Conservation (phyloP, 1,284 basidiomycete genomes). For the Puccinia coronata region DNA sequence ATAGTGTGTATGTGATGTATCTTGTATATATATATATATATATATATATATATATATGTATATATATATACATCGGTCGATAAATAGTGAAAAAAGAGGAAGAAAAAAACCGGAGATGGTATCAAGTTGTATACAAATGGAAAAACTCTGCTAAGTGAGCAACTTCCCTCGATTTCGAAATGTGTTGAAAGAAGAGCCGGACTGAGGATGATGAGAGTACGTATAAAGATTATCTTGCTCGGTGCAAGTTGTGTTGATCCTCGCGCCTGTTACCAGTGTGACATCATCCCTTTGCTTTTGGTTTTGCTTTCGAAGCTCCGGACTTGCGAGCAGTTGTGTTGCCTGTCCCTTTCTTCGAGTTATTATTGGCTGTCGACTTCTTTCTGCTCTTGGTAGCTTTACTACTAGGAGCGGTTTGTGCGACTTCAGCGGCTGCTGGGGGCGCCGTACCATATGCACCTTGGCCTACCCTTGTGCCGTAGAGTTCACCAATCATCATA, state of each 20-base stretch:
- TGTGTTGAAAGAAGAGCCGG: neutral
- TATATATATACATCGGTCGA: neutral
- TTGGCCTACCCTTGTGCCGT: slow-evolving; percentile 14
- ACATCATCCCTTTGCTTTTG: slow-evolving; percentile 20
- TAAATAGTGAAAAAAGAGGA: neutral
- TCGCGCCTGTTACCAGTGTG: no score
- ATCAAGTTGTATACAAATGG: slow-evolving; percentile 28
- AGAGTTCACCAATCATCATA: slow-evolving; percentile 38
- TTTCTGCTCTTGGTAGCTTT: slow-evolving; percentile 26
- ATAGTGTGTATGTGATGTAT: neutral
- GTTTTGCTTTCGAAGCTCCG: slow-evolving; percentile 28
- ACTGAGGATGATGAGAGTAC: neutral
- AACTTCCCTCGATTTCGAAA: slow-evolving; percentile 21
- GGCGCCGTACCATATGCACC: slow-evolving; percentile 12
- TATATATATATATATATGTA: neutral
- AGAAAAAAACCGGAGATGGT: neutral
- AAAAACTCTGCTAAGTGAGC: slow-evolving; percentile 22
- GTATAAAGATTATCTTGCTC: neutral
- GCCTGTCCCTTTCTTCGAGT: neutral
- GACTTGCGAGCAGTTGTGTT: slow-evolving; percentile 16
- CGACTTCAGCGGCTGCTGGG: neutral
- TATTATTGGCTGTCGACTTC: neutral
- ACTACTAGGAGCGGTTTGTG: neutral
- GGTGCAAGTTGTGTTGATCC: neutral
- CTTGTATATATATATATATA: neutral